These are phyloP conservation scores for Podospora australis DNA, from an alignment of 495 filamentous ascomycete genomes.

Conservation along the genomic window DNA sequence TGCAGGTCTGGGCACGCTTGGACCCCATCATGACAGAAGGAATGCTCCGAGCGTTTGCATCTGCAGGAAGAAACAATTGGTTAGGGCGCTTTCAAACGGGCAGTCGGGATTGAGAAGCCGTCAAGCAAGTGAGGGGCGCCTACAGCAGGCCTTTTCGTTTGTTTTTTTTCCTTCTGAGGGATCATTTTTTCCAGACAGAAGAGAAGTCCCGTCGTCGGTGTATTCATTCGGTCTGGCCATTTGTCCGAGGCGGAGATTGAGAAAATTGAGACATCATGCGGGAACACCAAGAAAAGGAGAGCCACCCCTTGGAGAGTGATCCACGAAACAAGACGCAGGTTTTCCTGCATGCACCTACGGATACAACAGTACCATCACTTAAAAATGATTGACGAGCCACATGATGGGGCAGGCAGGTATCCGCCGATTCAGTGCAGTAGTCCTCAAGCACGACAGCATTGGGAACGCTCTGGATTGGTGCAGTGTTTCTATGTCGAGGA, in stretches of 20 bases:
- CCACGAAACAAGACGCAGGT: neutral
- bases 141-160: neutral
- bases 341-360: neutral
- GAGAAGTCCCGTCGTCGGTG: too few relatives aligned
- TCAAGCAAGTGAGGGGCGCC: neutral
- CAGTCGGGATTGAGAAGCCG: constrained; percentile 2
- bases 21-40: constrained; percentile 1
- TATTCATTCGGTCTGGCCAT: too few relatives aligned
- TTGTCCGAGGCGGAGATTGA: too few relatives aligned
- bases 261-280: too few relatives aligned
- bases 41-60: neutral
- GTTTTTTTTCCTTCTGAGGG: neutral
- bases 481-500: constrained; percentile 6
- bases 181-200: neutral
- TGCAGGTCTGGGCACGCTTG: constrained; percentile 4
- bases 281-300: neutral
- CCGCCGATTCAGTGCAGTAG: neutral
- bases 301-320: neutral
- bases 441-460: neutral
- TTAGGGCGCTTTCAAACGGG: constrained; percentile 1
- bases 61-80: neutral
- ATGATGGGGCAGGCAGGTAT: too few relatives aligned
- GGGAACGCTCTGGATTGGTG: constrained; percentile 9
- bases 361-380: constrained; percentile 6
- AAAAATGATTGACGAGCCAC: constrained; percentile 5